Evolutionary conservation across 345 rosid genomes (phyloP), one percentile per base, ranked within the genome.

Genomic region (Lumnitzera racemosa): DNA sequence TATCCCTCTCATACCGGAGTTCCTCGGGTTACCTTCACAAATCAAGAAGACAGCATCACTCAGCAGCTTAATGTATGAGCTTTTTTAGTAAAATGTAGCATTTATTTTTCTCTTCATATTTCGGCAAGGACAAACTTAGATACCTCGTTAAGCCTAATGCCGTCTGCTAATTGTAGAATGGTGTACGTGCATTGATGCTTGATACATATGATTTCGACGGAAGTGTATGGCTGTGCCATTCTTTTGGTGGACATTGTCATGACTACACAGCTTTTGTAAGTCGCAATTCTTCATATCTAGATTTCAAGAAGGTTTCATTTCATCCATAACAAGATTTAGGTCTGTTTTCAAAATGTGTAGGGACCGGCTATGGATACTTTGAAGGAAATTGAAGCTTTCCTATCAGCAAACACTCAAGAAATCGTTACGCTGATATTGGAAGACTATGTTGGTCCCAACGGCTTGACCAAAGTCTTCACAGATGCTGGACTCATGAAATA

Each of bases 191-290:
- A 23, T 65, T 87, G 66, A 84, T 82, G 90, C 82, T 84, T 1
- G 95, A 87, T 62, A 80, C 88, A 0, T 87, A 87, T 31, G 90
- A 84, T 70, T 87, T 80, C 23, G 66, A 72, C 3, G 90, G 81
- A 57, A 85, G 77, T 47, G 73, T 84, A 25, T 87, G 95, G 95
- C 16, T 84, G 59, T 87, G 95, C 56, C 90, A 87, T 79, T 87
- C 88, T 3, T 75, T 67, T 57, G 76, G 79, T 5, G 83, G 85
- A 52, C 48, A 84, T 14, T 87, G 95, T 41, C 49, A 84, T 55
- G 85, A 80, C 61, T 75, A 57, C 50, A 87, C 90, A 7, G 83
- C 88, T 49, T 87, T 84, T 64, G 95, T 87, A 77, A 9, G 80
- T 54, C 9, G 7, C 6, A 36, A 4, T 36, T 4, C 11, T 27